Conservation (phyloP, 1,284 basidiomycete species). For the Golubevia sp. region DNA sequence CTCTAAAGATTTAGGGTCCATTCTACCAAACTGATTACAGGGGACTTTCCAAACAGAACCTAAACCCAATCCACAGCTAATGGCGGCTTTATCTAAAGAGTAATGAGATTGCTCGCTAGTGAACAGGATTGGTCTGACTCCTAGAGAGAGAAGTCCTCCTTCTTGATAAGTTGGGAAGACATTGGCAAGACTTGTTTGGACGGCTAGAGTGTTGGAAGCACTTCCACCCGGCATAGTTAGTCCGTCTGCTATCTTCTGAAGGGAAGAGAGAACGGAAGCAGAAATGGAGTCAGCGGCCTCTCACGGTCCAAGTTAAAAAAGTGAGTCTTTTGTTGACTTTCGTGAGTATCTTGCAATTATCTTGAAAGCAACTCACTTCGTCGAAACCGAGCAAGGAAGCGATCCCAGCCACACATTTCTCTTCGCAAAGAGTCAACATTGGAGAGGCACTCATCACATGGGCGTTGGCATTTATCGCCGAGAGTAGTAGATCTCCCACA, state of each 20-base stretch:
- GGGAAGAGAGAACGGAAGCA: slow-evolving; percentile 8
- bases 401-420: slow-evolving; percentile 35
- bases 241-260: slow-evolving; percentile 24
- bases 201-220: slow-evolving; percentile 61
- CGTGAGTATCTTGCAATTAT: neutral
- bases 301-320: slow-evolving; percentile 40
- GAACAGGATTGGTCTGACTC: slow-evolving; percentile 54
- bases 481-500: slow-evolving; percentile 60
- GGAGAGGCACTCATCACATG: slow-evolving; percentile 64
- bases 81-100: slow-evolving; percentile 62
- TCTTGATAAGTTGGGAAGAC: slow-evolving; percentile 56
- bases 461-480: slow-evolving; percentile 63
- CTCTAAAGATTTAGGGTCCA: slow-evolving; percentile 35
- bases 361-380: neutral
- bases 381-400: slow-evolving; percentile 37
- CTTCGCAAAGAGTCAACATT: slow-evolving; percentile 59
- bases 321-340: slow-evolving; percentile 12
- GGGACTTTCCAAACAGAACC: slow-evolving; percentile 57
- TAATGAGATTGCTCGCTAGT: slow-evolving; percentile 62
- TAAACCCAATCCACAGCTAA: slow-evolving; percentile 62
- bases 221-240: slow-evolving; percentile 62
- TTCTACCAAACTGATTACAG: slow-evolving; percentile 43
- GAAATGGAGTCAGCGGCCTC: slow-evolving; percentile 19
- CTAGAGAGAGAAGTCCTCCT: slow-evolving; percentile 45
- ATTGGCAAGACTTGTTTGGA: slow-evolving; percentile 62